A percentile compares a stretch with the other conserved stretches of the same genome.
Evolutionary conservation across 257 asterid species (phyloP).

Genomic region (Forsythia suspensa): DNA sequence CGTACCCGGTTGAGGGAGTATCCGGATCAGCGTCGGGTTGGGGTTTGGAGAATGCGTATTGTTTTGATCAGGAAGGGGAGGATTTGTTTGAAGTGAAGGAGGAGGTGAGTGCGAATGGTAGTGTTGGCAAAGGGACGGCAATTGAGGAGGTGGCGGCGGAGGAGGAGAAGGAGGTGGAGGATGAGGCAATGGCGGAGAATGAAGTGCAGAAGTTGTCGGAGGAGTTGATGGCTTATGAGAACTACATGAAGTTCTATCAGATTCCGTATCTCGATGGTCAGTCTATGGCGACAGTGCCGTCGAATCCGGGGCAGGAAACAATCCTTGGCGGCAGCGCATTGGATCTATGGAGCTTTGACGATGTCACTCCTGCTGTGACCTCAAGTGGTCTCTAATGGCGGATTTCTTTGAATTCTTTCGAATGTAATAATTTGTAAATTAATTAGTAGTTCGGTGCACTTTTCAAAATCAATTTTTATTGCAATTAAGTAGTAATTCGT

Average conservation of each 20-base stretch:
- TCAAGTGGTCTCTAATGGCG: background rate
- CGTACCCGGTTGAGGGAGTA: background rate
- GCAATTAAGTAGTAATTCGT: constrained; percentile 12
- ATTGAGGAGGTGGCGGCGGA: constrained; percentile 8
- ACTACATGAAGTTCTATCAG: constrained; percentile 75
- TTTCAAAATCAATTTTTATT: background rate
- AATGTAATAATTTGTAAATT: constrained; percentile 11
- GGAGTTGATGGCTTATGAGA: constrained; percentile 79
- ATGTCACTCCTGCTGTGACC: constrained; percentile 21
- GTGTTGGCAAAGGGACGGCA: background rate
- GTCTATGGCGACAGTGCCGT: constrained; percentile 34
- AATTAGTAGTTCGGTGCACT: background rate
- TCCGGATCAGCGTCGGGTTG: background rate
- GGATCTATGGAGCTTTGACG: constrained; percentile 84
- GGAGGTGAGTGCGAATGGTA: constrained; percentile 7
- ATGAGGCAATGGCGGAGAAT: constrained; percentile 5
- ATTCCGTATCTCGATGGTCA: constrained; percentile 87
- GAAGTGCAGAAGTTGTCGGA: constrained; percentile 65
- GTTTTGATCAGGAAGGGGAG: background rate
- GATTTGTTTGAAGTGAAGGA: constrained; percentile 14
- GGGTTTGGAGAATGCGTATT: background rate
- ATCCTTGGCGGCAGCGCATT: constrained; percentile 30
- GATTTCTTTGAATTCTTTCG: background rate
- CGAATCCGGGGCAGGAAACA: constrained; percentile 42
- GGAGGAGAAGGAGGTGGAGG: constrained; percentile 15